Evolutionary conservation across 75 land plant species (phyloP).

Genomic region (Pseudotsuga menziesii): DNA sequence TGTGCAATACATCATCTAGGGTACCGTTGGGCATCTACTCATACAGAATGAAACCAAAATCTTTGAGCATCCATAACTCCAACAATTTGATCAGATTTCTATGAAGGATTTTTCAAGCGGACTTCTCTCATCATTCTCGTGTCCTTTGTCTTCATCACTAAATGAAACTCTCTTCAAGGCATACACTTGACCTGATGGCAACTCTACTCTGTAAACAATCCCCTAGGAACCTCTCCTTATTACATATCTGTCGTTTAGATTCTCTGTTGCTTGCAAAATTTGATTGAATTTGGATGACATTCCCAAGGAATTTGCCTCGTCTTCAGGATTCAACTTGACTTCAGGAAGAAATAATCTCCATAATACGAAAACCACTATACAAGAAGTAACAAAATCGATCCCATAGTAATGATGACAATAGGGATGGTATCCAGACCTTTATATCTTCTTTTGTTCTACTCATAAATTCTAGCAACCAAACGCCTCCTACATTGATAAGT

Average conservation of each 20-base stretch:
- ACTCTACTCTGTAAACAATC: constrained; percentile 49
- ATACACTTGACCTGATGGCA: constrained; percentile 34
- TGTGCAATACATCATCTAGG: constrained; percentile 57
- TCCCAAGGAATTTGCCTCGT: constrained; percentile 2
- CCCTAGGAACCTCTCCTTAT: constrained; percentile 71
- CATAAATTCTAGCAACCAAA: neutral
- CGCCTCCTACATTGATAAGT: neutral
- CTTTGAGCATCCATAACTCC: constrained; percentile 51
- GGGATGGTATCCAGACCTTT: neutral
- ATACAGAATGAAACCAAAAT: constrained; percentile 50
- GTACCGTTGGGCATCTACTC: constrained; percentile 74
- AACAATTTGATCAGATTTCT: constrained; percentile 60
- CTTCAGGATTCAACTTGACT: neutral
- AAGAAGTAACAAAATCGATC: neutral
- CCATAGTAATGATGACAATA: neutral
- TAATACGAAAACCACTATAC: neutral
- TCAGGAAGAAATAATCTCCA: neutral
- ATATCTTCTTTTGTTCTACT: too few species aligned
- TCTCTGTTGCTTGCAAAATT: constrained; percentile 49
- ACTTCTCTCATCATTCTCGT: constrained; percentile 49
- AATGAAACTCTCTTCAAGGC: constrained; percentile 56
- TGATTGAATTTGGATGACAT: constrained; percentile 31
- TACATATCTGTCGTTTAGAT: constrained; percentile 30
- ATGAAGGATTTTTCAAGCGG: constrained; percentile 48
- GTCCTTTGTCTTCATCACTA: constrained; percentile 14